Evolutionary conservation across 352 stramenopile genomes (phyloP).

Genomic region (Elongisporangium prolatum): DNA sequence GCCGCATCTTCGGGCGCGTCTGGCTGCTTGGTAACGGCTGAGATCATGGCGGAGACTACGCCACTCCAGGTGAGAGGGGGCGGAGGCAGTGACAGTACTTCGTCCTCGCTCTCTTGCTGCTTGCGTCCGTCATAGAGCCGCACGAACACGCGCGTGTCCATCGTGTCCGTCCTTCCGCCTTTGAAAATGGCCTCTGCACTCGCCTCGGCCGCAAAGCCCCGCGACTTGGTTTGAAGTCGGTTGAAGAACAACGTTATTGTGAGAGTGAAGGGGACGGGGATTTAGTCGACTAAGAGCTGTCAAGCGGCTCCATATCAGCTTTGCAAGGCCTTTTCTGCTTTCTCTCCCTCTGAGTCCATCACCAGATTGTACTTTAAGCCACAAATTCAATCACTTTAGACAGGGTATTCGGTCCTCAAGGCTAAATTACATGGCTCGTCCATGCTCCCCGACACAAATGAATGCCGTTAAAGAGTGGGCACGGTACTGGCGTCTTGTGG

Average conservation of each 20-base stretch:
- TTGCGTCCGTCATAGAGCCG: constrained; percentile 57
- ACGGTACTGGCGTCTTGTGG: not conserved
- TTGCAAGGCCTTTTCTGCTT: not conserved
- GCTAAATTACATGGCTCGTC: not conserved
- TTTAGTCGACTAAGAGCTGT: not conserved
- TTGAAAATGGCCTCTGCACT: not conserved
- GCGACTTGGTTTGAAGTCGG: not conserved
- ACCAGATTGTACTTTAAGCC: not conserved
- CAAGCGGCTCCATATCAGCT: not conserved
- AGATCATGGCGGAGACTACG: constrained; percentile 59
- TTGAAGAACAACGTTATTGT: not conserved
- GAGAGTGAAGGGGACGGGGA: not conserved
- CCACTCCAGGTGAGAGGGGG: constrained; percentile 65
- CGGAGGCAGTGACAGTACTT: constrained; percentile 61
- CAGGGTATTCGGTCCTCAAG: not conserved
- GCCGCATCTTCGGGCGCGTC: constrained; percentile 34
- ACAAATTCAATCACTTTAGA: not conserved
- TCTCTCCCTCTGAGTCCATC: not conserved
- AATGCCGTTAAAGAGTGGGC: not conserved
- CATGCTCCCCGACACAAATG: not conserved
- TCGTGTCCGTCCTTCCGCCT: constrained; percentile 17
- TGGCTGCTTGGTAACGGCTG: constrained; percentile 45
- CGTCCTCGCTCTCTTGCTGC: constrained; percentile 49
- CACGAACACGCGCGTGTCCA: constrained; percentile 64
- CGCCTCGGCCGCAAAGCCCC: not conserved